Evolutionary conservation across 169 alveolate species (phyloP).

Genomic region (Sarcocystis neurona): DNA sequence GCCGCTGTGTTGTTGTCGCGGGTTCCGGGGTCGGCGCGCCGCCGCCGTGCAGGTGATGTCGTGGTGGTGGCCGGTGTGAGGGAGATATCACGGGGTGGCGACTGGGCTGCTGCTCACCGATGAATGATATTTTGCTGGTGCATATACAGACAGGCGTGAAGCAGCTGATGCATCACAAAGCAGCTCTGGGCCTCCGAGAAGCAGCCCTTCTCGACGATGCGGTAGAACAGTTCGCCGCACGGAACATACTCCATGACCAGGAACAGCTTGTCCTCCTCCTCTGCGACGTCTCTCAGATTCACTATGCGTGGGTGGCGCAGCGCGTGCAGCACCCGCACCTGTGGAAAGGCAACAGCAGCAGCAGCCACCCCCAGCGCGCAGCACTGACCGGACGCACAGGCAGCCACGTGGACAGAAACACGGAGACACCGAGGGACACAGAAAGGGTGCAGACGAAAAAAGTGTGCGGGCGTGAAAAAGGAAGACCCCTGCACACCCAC

Average conservation of each 20-base stretch:
- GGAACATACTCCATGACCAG: slow-evolving; percentile 77
- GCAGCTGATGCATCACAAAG: slow-evolving; percentile 65
- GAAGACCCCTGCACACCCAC: too few relatives aligned
- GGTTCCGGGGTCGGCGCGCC: too few relatives aligned
- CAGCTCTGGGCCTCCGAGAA: slow-evolving; percentile 71
- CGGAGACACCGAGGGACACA: too few relatives aligned
- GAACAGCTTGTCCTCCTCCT: slow-evolving; percentile 69
- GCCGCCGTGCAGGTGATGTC: too few relatives aligned
- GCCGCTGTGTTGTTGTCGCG: too few relatives aligned
- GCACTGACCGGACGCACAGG: background rate
- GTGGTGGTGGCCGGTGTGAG: too few relatives aligned
- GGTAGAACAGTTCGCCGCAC: slow-evolving; percentile 85
- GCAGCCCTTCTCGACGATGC: slow-evolving; percentile 71
- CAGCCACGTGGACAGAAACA: too few relatives aligned
- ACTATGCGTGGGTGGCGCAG: slow-evolving; percentile 72
- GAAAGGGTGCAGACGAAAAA: too few relatives aligned
- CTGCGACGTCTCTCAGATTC: slow-evolving; percentile 66
- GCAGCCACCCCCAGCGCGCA: background rate
- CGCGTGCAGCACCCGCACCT: slow-evolving; percentile 64
- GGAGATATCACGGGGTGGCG: too few relatives aligned
- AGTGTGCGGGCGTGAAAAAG: too few relatives aligned
- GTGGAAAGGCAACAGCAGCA: slow-evolving; percentile 38
- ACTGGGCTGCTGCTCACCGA: slow-evolving; percentile 55
- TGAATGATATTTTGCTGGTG: slow-evolving; percentile 69
- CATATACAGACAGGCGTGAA: slow-evolving; percentile 67